Percentiles rank a stretch among this genome's conserved stretches.
These are phyloP conservation scores for Podospora pseudopauciseta DNA, from an alignment of 495 filamentous ascomycete species.

Conservation along the genomic window DNA sequence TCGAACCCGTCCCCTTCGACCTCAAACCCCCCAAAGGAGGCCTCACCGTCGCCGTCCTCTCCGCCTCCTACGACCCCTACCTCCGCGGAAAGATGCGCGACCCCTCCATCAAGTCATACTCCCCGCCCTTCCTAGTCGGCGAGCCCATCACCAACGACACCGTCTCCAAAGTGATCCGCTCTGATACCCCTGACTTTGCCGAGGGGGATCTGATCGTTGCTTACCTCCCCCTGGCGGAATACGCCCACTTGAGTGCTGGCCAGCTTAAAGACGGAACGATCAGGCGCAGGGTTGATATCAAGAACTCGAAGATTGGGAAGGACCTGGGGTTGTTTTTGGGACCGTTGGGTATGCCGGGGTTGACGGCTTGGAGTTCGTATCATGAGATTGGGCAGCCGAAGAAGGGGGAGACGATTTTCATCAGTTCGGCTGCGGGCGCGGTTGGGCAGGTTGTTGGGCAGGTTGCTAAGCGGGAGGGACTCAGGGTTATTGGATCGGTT, in stretches of 20 bases:
- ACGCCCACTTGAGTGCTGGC: conserved; percentile 41
- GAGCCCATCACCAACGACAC: conserved; percentile 55
- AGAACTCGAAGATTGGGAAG: conserved; percentile 55
- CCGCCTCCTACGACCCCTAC: conserved; percentile 86
- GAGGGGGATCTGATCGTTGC: conserved; percentile 67
- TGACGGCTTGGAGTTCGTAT: conserved; percentile 77
- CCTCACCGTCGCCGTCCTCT: conserved; percentile 66
- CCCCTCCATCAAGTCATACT: conserved; percentile 56
- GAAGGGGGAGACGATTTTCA: conserved; percentile 85
- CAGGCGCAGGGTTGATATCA: conserved; percentile 2
- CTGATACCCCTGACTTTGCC: conserved; percentile 56
- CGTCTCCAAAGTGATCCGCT: conserved; percentile 64
- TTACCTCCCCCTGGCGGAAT: conserved; percentile 59
- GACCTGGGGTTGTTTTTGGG: conserved; percentile 65
- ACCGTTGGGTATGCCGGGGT: conserved; percentile 80
- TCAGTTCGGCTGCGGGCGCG: conserved; percentile 76
- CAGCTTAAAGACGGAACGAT: conserved; percentile 16
- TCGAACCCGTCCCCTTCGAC: conserved; percentile 68
- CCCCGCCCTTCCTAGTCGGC: conserved; percentile 53
- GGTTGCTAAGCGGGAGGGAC: conserved; percentile 80
- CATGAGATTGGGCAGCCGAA: conserved; percentile 81
- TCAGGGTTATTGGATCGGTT: conserved; percentile 70
- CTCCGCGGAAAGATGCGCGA: conserved; percentile 66
- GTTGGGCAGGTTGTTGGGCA: conserved; percentile 84
- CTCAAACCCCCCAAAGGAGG: conserved; percentile 66